Base-by-base conservation (phyloP, 2,329 filamentous ascomycete genomes). In the Pseudocercospora crystallina region DNA sequence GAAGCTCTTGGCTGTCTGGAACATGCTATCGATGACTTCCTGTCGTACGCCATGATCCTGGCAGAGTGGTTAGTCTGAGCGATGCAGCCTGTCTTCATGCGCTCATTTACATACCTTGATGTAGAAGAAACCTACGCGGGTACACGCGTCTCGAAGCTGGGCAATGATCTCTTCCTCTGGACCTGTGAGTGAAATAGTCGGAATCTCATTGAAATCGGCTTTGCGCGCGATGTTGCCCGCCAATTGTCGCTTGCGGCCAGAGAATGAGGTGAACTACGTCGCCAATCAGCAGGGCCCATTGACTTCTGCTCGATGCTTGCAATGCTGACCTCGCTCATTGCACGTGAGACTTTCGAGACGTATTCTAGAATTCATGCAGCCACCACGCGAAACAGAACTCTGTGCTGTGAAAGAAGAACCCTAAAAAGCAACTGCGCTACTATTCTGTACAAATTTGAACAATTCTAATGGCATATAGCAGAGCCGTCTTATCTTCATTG, bases 31-130 rank as follows among this genome's bases (percentile, higher is more conserved):
- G 10, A 58, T 60, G 9, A 47, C 43, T 29, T 47, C 43, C 5
- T 80, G 64, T 0, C 83, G 72, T 53, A 96, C 85, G 38, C 85
- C 81, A 59, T 91, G 84, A 69, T 91, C 87, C 63, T 85, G n/a
- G 84, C 33, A 94, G 80, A 39, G 8, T 3, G 20, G 7, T 26
- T 7, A 26, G 20, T 26, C 7, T 26, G 20, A 26, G 20, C 20
- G 4, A 26, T 26, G 4, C 7, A 26, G 20, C 3, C 20, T 26
- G 7, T 7, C 20, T 26, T 26, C 7, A 7, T 26, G 20, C 20
- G 20, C 3, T 26, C 20, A 4, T 13, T 11, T 5, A 39, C 43
- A 31, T 14, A 56, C 54, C 33, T 58, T 57, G 37, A 61, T 51
- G 42, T 62, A 61, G 51, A 62, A 60, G 53, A 61, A 62, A 8